Percentiles rank a stretch among this genome's conserved stretches.
phyloP scores from a whole-genome alignment of 2,329 filamentous ascomycete species.

The Zelopaecilomyces penicillatus region DNA sequence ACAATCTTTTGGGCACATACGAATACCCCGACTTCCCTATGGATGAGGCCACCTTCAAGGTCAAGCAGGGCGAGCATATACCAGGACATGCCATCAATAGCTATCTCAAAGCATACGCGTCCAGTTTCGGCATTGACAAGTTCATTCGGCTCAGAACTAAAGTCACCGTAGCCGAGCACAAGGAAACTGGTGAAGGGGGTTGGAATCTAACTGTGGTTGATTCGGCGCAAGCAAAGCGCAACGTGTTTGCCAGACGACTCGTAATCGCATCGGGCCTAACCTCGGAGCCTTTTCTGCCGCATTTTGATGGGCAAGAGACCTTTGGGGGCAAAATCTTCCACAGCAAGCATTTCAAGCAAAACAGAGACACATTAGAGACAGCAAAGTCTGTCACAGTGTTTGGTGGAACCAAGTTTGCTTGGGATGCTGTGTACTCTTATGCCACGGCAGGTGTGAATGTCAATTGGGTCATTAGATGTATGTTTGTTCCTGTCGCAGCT shows the following conservation, averaged over 20 bases:
- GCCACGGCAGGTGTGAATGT: conserved; percentile 47
- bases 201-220: conserved; percentile 32
- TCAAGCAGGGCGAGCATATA: conserved; percentile 38
- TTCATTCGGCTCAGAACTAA: conserved; percentile 32
- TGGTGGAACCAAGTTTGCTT: conserved; percentile 56
- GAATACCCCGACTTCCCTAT: conserved; percentile 70
- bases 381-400: conserved; percentile 45
- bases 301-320: conserved; percentile 35
- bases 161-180: conserved; percentile 35
- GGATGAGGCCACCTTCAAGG: conserved; percentile 42
- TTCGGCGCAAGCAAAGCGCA: conserved; percentile 12
- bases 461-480: conserved; percentile 51
- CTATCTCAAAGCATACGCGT: conserved; percentile 39
- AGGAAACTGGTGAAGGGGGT: conserved; percentile 25
- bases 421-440: conserved; percentile 56
- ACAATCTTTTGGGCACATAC: conserved; percentile 65
- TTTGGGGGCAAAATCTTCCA: conserved; percentile 44
- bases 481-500: conserved; percentile 2
- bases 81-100: conserved; percentile 37
- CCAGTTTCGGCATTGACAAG: conserved; percentile 32
- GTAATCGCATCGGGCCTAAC: conserved; percentile 49
- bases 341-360: conserved; percentile 34
- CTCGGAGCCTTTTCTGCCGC: conserved; percentile 37
- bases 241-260: conserved; percentile 36
- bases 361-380: conserved; percentile 31